These are phyloP conservation scores for Tremellales sp. DNA, from an alignment of 1,284 basidiomycete species.

Conservation along the genomic window DNA sequence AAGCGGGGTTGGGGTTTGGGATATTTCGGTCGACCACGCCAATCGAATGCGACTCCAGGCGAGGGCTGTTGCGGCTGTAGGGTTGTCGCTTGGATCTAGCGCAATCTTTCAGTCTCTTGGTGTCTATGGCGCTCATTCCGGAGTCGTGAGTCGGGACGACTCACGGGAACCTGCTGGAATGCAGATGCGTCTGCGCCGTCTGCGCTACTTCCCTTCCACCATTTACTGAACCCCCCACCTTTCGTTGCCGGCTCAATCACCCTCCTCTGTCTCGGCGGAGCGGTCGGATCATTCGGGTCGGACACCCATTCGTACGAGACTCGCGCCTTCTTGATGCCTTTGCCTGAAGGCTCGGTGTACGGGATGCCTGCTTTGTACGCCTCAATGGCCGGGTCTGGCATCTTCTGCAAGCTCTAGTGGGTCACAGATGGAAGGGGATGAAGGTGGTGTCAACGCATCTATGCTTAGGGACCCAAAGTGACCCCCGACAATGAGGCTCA, in stretches of 20 bases:
- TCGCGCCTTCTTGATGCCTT: not conserved
- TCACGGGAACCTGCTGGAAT: not conserved
- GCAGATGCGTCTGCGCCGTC: too few relatives aligned
- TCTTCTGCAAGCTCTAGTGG: too few relatives aligned
- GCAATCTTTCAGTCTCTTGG: not conserved
- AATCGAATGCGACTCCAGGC: not conserved
- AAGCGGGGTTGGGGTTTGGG: not conserved
- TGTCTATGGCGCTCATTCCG: too few relatives aligned
- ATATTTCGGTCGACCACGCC: not conserved
- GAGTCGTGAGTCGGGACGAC: too few relatives aligned
- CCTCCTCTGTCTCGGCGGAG: constrained; percentile 3
- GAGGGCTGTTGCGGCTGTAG: not conserved
- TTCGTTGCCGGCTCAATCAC: constrained; percentile 3
- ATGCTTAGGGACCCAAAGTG: too few relatives aligned
- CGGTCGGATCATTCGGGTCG: constrained; percentile 6
- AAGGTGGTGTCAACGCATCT: too few relatives aligned
- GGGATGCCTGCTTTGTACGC: constrained; percentile 9
- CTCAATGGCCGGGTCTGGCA: constrained; percentile 14
- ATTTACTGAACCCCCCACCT: not conserved
- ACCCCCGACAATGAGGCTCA: too few relatives aligned
- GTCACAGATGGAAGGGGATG: too few relatives aligned
- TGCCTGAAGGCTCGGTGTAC: constrained; percentile 13
- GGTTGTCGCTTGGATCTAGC: not conserved
- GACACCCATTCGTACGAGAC: not conserved
- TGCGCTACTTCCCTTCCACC: not conserved